Base-by-base conservation (phyloP, 352 stramenopile species). In the Phytophthora niederhauseri region DNA sequence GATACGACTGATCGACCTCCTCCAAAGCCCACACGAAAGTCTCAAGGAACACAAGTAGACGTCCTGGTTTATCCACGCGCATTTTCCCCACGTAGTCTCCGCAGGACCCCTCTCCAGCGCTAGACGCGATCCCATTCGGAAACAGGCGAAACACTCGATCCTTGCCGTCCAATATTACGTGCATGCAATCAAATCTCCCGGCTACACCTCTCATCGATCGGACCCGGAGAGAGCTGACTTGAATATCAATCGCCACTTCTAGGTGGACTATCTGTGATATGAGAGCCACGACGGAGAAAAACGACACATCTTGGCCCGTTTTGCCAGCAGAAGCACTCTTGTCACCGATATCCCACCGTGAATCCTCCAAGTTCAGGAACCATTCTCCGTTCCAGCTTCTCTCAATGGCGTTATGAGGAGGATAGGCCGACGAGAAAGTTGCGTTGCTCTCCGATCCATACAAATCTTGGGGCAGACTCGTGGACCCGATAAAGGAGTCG, bases 41-140 rank as follows among this genome's bases (percentile, higher is more conserved):
- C 53, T 91, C 75, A 19, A 91, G 41, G 36, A 85, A 83, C n/a
- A 82, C 64, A 3, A 84, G 66, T 1, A 91, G 57, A 15, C 74
- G 67, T 5, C 80, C 70, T 11, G 76, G 65, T 6, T 59, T 67
- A 48, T 89, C 79, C 19, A 84, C 69, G n/a, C 77, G 77, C 50
- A 89, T 84, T 50, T 78, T 73, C 12, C 76, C 85, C 28, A 88
- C 61, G 56, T 94, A 94, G 70, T 94, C 84, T 26, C 85, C 85
- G 55, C 74, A 82, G 63, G 88, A 76, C 9, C 84, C 82, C 34
- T 63, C 70, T 26, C 57, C 59, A 24, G 77, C 69, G 22, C 60
- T 70, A 20, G 83, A 77, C 24, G 81, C 61, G 36, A 78, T 61
- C 46, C 85, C 85, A 61, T 91, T 87, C 22, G 78, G 73, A 17